These are phyloP conservation scores for Phytopythium aichiense DNA, from an alignment of 352 stramenopile species.

Conservation along the genomic window DNA sequence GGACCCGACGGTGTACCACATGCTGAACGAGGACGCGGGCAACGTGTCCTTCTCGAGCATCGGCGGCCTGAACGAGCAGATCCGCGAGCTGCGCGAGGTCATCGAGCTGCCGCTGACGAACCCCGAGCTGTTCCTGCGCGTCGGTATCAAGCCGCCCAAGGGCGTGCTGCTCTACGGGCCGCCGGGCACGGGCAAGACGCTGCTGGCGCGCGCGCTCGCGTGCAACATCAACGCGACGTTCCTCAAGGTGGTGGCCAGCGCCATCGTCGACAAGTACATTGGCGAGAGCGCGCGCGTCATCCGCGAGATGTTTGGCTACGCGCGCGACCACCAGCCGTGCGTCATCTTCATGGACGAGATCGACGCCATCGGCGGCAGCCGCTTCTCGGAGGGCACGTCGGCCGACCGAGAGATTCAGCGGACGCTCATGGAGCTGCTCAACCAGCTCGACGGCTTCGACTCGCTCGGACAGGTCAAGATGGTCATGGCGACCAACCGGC, in stretches of 20 bases:
- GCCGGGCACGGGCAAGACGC: slow-evolving; percentile 98
- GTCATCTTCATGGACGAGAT: slow-evolving; percentile 99
- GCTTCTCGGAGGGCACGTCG: slow-evolving; percentile 97
- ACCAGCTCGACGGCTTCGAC: slow-evolving; percentile 99
- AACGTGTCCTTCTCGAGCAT: slow-evolving; percentile 98
- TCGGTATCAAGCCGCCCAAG: slow-evolving; percentile 98
- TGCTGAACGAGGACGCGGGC: slow-evolving; percentile 98
- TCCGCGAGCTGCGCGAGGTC: slow-evolving; percentile 94
- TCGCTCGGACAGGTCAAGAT: slow-evolving; percentile 98
- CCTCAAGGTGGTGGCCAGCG: slow-evolving; percentile 98
- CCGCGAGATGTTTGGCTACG: slow-evolving; percentile 99
- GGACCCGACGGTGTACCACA: slow-evolving; percentile 99
- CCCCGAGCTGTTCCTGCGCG: slow-evolving; percentile 97
- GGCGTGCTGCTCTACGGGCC: slow-evolving; percentile 98
- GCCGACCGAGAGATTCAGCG: slow-evolving; percentile 98
- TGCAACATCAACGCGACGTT: slow-evolving; percentile 99
- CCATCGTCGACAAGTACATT: slow-evolving; percentile 99
- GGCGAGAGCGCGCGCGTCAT: slow-evolving; percentile 99
- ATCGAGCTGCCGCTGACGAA: slow-evolving; percentile 99
- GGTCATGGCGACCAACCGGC: slow-evolving; percentile 99
- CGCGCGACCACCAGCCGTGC: slow-evolving; percentile 97
- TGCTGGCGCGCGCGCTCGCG: slow-evolving; percentile 96
- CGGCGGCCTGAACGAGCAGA: slow-evolving; percentile 98
- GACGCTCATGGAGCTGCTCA: slow-evolving; percentile 99
- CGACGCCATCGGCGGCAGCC: slow-evolving; percentile 98